Percentiles rank a stretch among this genome's conserved stretches.
Conservation (phyloP, 2,329 filamentous ascomycete species). For the Alternaria longipes region DNA sequence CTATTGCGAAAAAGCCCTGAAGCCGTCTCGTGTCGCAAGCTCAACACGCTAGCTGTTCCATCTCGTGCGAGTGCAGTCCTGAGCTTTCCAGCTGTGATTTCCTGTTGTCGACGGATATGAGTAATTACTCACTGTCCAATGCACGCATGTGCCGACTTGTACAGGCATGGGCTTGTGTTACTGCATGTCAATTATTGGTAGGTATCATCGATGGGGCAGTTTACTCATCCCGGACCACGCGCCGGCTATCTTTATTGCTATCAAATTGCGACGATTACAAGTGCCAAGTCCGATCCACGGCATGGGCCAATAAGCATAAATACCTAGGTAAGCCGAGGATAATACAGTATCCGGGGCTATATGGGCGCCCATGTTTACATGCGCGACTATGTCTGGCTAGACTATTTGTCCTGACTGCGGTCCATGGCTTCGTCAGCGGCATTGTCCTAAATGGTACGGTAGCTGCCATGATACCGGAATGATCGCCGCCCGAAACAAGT, state of each 20-base stretch:
- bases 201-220: background rate
- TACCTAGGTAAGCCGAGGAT: background rate
- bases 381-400: constrained; percentile 6
- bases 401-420: background rate
- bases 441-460: background rate
- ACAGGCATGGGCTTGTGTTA: background rate
- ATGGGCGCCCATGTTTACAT: background rate
- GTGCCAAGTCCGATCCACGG: background rate
- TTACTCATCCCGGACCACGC: background rate
- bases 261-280: constrained; percentile 10
- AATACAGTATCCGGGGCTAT: constrained; percentile 3
- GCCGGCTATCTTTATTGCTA: constrained; percentile 10
- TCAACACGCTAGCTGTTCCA: constrained; percentile 24
- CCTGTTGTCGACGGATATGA: background rate
- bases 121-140: background rate
- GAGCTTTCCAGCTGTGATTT: background rate
- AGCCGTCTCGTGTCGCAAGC: constrained; percentile 29
- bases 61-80: constrained; percentile 1
- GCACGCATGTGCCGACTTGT: background rate
- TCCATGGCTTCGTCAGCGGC: constrained; percentile 1
- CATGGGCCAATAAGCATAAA: constrained; percentile 6
- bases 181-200: background rate
- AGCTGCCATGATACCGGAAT: constrained; percentile 1
- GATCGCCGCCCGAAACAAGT: background rate
- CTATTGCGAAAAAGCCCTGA: constrained; percentile 37